phyloP scores from a whole-genome alignment of 176 grass and related monocot genomes.

The Phragmites australis region DNA sequence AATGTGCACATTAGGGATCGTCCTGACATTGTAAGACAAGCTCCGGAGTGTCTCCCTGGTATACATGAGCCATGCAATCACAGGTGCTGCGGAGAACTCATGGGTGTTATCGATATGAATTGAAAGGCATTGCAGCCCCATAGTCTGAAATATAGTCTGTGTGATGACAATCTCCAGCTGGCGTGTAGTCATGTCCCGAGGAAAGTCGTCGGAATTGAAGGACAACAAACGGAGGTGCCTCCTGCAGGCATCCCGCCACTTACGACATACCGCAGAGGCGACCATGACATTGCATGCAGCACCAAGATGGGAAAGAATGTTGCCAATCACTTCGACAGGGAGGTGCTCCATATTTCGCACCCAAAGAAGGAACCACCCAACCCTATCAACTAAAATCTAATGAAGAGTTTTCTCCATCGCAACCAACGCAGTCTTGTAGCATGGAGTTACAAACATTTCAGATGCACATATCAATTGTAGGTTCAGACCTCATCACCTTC shows the following conservation, averaged over 20 bases:
- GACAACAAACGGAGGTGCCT: constrained; percentile 75
- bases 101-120: constrained; percentile 80
- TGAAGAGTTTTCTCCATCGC: not conserved
- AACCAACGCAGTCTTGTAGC: not conserved
- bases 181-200: constrained; percentile 66
- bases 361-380: constrained; percentile 9
- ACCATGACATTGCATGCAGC: constrained; percentile 75
- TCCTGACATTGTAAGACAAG: constrained; percentile 85
- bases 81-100: constrained; percentile 90
- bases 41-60: constrained; percentile 75
- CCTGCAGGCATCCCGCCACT: constrained; percentile 79
- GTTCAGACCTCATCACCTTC: constrained; percentile 15
- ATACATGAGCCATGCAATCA: constrained; percentile 97
- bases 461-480: not conserved
- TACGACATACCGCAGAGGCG: constrained; percentile 74
- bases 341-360: constrained; percentile 67
- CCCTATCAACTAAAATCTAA: constrained; percentile 12
- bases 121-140: constrained; percentile 74
- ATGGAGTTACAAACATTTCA: constrained; percentile 10
- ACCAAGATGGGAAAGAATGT: constrained; percentile 81
- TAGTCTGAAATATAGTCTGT: constrained; percentile 89
- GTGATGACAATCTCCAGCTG: constrained; percentile 93
- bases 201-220: constrained; percentile 81
- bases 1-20: constrained; percentile 81
- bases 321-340: constrained; percentile 91